Conservation (phyloP, 2,329 filamentous ascomycete genomes). For the Colletotrichum spaethianum region DNA sequence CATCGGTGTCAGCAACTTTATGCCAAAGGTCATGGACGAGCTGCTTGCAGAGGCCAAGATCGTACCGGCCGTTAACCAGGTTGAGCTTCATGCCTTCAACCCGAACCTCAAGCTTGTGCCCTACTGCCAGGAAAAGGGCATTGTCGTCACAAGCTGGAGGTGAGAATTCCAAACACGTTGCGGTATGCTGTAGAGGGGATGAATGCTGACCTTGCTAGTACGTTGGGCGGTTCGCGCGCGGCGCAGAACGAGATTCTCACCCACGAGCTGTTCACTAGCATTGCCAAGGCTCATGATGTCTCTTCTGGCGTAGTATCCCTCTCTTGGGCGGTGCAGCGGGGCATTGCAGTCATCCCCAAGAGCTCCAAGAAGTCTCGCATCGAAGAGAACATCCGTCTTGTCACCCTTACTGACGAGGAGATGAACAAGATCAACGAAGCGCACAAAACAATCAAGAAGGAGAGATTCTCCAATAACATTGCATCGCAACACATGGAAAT, state of each 20-base stretch:
- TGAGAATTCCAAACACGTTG: conserved; percentile 19
- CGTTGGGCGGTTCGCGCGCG: conserved; percentile 31
- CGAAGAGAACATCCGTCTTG: conserved; percentile 46
- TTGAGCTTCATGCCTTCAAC: conserved; percentile 52
- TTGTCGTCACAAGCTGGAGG: conserved; percentile 50
- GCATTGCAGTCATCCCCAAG: conserved; percentile 46
- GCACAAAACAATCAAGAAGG: conserved; percentile 44
- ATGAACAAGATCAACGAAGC: conserved; percentile 46
- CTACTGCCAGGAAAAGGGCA: conserved; percentile 50
- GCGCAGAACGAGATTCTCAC: conserved; percentile 42
- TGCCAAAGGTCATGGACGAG: conserved; percentile 48
- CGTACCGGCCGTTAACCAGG: conserved; percentile 51
- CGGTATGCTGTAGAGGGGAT: not conserved
- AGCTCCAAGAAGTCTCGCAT: conserved; percentile 44
- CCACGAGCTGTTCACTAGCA: conserved; percentile 44
- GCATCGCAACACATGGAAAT: conserved; percentile 39
- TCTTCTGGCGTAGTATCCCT: conserved; percentile 47
- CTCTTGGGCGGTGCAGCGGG: conserved; percentile 47
- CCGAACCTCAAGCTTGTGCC: conserved; percentile 50
- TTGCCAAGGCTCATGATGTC: conserved; percentile 45
- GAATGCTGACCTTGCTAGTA: conserved; percentile 7
- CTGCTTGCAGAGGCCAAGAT: conserved; percentile 45
- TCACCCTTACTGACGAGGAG: conserved; percentile 47
- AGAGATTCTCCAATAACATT: conserved; percentile 44
- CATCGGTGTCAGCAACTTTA: conserved; percentile 53